Evolutionary conservation across 108 stramenopile species (phyloP).

Genomic region (Cyclotella kingstonii): DNA sequence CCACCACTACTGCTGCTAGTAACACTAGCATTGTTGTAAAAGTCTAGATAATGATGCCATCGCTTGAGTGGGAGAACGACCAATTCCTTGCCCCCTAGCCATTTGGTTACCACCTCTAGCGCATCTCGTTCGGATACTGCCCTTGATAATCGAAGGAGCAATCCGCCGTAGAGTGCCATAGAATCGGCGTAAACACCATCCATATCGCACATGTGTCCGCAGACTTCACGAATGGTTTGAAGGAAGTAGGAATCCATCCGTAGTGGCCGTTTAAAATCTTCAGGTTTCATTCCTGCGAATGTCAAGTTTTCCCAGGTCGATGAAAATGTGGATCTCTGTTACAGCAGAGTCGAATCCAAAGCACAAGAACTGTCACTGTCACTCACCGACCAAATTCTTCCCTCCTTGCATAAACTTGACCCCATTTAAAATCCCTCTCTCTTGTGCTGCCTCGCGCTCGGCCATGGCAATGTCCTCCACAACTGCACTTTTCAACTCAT

Average conservation of each 20-base stretch:
- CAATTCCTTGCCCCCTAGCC: conserved; percentile 22
- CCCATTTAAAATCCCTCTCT: conserved; percentile 57
- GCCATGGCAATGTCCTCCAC: conserved; percentile 52
- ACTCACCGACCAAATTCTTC: background rate
- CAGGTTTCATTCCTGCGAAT: background rate
- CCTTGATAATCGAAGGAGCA: conserved; percentile 35
- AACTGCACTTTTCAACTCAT: conserved; percentile 13
- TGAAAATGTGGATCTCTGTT: too few relatives aligned
- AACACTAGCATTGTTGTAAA: conserved; percentile 6
- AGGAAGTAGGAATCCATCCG: conserved; percentile 48
- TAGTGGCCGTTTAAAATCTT: conserved; percentile 11
- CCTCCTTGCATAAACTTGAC: conserved; percentile 40
- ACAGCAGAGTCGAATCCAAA: too few relatives aligned
- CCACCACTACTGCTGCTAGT: background rate
- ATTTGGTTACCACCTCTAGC: conserved; percentile 16
- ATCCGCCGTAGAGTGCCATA: conserved; percentile 48
- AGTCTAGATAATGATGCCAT: conserved; percentile 20
- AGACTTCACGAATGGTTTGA: conserved; percentile 45
- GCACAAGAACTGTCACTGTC: background rate
- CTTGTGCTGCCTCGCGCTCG: conserved; percentile 53
- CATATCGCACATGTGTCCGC: conserved; percentile 53
- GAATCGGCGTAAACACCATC: conserved; percentile 44
- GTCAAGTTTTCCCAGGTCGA: too few relatives aligned
- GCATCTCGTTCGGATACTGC: conserved; percentile 37
- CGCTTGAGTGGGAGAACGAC: conserved; percentile 38